Evolutionary conservation across 345 rosid genomes (phyloP).

Genomic region (Capsella bursapastoris): DNA sequence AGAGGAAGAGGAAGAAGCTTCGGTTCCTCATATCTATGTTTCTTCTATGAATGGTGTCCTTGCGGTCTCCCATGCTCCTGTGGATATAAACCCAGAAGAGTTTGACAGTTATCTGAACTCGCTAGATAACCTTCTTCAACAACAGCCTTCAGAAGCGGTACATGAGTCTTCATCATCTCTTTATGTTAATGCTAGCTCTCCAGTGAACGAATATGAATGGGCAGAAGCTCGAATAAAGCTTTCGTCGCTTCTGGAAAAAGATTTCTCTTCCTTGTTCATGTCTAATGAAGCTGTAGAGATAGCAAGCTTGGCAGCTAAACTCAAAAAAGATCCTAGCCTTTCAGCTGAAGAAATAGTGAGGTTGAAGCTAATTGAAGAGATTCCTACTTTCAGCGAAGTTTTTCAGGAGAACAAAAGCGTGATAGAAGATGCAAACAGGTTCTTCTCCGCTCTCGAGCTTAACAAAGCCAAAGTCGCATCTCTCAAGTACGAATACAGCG

Average conservation of each 20-base stretch:
- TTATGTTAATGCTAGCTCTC: conserved; percentile 30
- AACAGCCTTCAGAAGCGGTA: conserved; percentile 47
- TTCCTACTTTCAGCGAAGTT: conserved; percentile 61
- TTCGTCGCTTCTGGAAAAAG: conserved; percentile 62
- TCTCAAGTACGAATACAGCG: conserved; percentile 64
- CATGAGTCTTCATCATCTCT: conserved; percentile 18
- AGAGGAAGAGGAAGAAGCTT: conserved; percentile 37
- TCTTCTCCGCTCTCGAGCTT: conserved; percentile 53
- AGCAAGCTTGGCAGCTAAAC: conserved; percentile 52
- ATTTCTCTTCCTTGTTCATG: conserved; percentile 58
- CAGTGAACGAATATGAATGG: conserved; percentile 51
- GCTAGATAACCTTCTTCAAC: conserved; percentile 60
- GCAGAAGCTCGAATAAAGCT: conserved; percentile 59
- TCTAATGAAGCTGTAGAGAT: conserved; percentile 54
- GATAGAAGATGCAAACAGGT: conserved; percentile 51
- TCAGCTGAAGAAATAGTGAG: conserved; percentile 68
- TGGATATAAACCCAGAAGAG: conserved; percentile 55
- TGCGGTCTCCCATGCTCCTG: conserved; percentile 35
- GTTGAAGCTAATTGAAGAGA: conserved; percentile 67
- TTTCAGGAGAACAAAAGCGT: conserved; percentile 56
- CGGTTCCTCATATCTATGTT: conserved; percentile 45
- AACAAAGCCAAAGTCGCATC: conserved; percentile 62
- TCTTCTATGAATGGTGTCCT: conserved; percentile 44
- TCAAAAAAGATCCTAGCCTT: conserved; percentile 58
- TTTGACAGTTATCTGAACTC: conserved; percentile 69